phyloP scores from a whole-genome alignment of 306 rosid genomes.

The cucumber (Cucumis sativus) region Cucumber_9930_V3 NC_026660.2:7852001-7852500 shows the following conservation, averaged over 20 bases:
- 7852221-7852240: background rate
- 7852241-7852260: background rate
- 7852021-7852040: background rate
- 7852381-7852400: constrained; percentile 70
- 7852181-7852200: background rate
- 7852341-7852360: constrained; percentile 10
- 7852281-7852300: background rate
- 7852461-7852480: background rate
- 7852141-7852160: background rate
- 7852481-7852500: constrained; percentile 21
- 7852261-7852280: background rate
- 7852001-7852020: background rate
- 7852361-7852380: constrained; percentile 65
- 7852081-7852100: background rate
- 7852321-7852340: background rate
- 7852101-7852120: background rate
- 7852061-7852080: background rate
- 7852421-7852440: constrained; percentile 22
- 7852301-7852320: background rate
- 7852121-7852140: background rate
- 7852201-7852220: background rate
- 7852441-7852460: background rate
- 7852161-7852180: background rate
- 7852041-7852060: background rate
- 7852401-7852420: constrained; percentile 70